Conservation (phyloP, 1,284 basidiomycete genomes). For the Paramarasmius palmivorus region DNA sequence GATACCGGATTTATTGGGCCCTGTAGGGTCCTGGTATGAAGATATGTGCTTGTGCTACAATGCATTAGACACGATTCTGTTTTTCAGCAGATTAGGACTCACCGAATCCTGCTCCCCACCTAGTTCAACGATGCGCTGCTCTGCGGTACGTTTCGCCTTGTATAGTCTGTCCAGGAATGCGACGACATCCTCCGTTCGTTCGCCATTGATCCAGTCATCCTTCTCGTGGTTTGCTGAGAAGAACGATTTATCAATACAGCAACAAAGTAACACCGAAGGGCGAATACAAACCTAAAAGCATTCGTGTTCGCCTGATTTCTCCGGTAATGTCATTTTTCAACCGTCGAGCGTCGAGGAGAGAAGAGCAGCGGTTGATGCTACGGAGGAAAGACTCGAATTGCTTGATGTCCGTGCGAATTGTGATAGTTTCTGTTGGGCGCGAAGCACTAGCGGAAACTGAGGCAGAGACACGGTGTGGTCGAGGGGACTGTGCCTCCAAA, state of each 20-base stretch:
- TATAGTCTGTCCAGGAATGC: conserved; percentile 89
- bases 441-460: conserved; percentile 23
- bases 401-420: conserved; percentile 72
- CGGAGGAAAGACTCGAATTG: conserved; percentile 90
- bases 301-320: conserved; percentile 80
- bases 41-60: conserved; percentile 25
- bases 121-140: conserved; percentile 80
- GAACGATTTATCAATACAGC: conserved; percentile 6
- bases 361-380: conserved; percentile 81
- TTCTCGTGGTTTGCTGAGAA: conserved; percentile 74
- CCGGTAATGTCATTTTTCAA: conserved; percentile 88
- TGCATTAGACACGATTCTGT: neutral
- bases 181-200: conserved; percentile 80
- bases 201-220: conserved; percentile 81
- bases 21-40: conserved; percentile 36
- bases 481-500: conserved; percentile 77
- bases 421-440: conserved; percentile 65
- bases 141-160: conserved; percentile 83
- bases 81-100: conserved; percentile 20
- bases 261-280: neutral
- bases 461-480: conserved; percentile 37
- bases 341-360: conserved; percentile 85
- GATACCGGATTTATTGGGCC: conserved; percentile 38
- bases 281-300: conserved; percentile 56
- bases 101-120: conserved; percentile 68